Conservation (phyloP, 2,329 filamentous ascomycete genomes). For the Monosporascus sp. region DNA sequence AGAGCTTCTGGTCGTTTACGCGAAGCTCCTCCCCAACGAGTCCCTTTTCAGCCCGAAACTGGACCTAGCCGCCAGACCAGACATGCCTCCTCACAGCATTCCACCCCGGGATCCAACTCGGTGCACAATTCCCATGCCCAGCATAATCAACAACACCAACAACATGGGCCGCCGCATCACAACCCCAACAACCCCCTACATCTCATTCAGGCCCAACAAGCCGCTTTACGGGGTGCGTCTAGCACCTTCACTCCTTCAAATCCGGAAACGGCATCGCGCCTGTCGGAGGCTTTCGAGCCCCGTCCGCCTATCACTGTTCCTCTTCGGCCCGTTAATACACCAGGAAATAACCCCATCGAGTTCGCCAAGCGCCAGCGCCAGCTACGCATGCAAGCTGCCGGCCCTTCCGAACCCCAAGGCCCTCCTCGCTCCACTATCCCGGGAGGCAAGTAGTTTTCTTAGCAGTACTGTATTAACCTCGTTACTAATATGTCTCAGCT, state of each 20-base stretch:
- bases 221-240: constrained; percentile 30
- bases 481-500: constrained; percentile 28
- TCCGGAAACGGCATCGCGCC: constrained; percentile 51
- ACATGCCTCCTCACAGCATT: constrained; percentile 46
- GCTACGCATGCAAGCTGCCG: constrained; percentile 31
- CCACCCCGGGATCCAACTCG: constrained; percentile 19
- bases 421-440: constrained; percentile 53
- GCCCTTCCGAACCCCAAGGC: constrained; percentile 29
- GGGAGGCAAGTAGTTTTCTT: constrained; percentile 50
- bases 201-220: constrained; percentile 27
- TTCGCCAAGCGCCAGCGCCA: constrained; percentile 56
- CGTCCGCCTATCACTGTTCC: constrained; percentile 56
- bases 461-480: not conserved
- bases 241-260: constrained; percentile 48
- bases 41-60: constrained; percentile 80
- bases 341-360: constrained; percentile 65
- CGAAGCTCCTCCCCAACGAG: constrained; percentile 78
- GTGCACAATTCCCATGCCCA: constrained; percentile 16
- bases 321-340: constrained; percentile 70
- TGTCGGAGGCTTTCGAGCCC: constrained; percentile 67
- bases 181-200: constrained; percentile 26
- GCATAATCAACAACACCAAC: constrained; percentile 20
- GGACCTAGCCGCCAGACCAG: constrained; percentile 59
- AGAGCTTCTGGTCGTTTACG: constrained; percentile 63
- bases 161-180: constrained; percentile 20